Base-by-base conservation (phyloP, 208 protist genomes). In the Leishmania turanica region DNA sequence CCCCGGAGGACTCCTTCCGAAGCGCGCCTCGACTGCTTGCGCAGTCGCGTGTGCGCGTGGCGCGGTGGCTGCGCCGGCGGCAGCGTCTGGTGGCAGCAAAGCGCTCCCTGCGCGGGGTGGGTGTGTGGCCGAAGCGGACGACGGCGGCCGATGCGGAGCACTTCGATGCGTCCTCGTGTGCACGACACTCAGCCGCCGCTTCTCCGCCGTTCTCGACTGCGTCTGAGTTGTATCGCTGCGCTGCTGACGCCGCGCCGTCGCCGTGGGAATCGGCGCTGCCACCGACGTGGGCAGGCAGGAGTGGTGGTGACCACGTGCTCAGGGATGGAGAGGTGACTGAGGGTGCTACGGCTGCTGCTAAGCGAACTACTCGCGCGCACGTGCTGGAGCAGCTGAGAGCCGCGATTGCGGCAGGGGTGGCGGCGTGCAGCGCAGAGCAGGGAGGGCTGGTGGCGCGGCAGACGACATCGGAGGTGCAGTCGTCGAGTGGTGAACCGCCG, bases 201-300 rank as follows among this genome's bases (percentile, higher is more conserved):
- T 27, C 45, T 21, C 9, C 45, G 37, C 31, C 31, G 62, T 72
- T 31, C 8, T n/a, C n/a, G 0, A 34, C 34, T 31, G 17, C 21
- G 40, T 75, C 83, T 1, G 49, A 70, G 64, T 45, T 84, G 70
- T 37, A 71, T 74, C 75, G 60, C 2, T 34, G 73, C 31, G 62
- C 84, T 11, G 47, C 78, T 42, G 54, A 70, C 17, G 51, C 77
- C 7, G 40, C 40, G 49, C 75, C 78, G 13, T 93, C 88, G 5
- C 60, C 84, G 56, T 93, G 87, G 90, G 88, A 91, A 75, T n/a
- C 42, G 24, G 80, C 86, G 47, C 24, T 91, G 60, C n/a, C 72
- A 31, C 49, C 27, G n/a, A 49, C 5, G 45, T 58, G 37, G 21
- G 37, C 56, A 4, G 78, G 75, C 62, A 15, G 24, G n/a, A 45